A percentile compares a stretch with the other conserved stretches of the same genome.
Evolutionary conservation across 1,284 basidiomycete genomes (phyloP).

Genomic region (Calocybe gambosa): DNA sequence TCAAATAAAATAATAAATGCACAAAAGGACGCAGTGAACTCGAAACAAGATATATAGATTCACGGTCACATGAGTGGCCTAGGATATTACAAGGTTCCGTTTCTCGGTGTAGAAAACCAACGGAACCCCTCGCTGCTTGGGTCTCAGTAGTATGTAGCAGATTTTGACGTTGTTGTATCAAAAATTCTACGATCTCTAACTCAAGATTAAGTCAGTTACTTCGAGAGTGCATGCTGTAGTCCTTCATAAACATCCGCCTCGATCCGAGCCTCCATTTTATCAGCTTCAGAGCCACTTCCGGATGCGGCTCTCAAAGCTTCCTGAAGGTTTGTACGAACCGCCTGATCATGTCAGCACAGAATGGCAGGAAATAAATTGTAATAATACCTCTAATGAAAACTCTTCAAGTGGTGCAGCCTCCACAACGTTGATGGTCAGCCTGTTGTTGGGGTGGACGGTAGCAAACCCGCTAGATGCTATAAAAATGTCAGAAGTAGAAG

Average conservation of each 20-base stretch:
- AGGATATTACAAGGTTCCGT: too few species aligned
- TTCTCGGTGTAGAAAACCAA: too few species aligned
- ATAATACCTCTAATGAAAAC: slow-evolving; percentile 79
- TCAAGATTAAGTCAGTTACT: slow-evolving; percentile 39
- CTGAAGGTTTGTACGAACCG: slow-evolving; percentile 82
- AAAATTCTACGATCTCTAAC: neutral
- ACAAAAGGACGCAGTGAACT: neutral
- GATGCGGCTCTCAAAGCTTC: slow-evolving; percentile 83
- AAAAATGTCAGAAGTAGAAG: neutral
- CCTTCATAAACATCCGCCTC: slow-evolving; percentile 97
- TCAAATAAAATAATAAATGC: neutral
- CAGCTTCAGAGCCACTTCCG: slow-evolving; percentile 85
- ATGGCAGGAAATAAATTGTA: slow-evolving; percentile 2
- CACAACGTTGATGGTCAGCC: slow-evolving; percentile 93
- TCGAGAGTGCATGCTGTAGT: slow-evolving; percentile 79
- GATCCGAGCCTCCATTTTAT: slow-evolving; percentile 92
- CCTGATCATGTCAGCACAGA: slow-evolving; percentile 43
- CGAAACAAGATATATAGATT: too few species aligned
- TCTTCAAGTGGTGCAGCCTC: slow-evolving; percentile 93
- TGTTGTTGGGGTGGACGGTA: slow-evolving; percentile 97
- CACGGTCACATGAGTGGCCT: too few species aligned
- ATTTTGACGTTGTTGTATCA: neutral
- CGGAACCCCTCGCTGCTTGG: too few species aligned
- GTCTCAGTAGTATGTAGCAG: too few species aligned
- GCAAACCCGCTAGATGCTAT: slow-evolving; percentile 96